Evolutionary conservation across 305 asterid genomes (phyloP), one percentile per base, ranked within the genome.

Genomic region (Fraxinus velutina): DNA sequence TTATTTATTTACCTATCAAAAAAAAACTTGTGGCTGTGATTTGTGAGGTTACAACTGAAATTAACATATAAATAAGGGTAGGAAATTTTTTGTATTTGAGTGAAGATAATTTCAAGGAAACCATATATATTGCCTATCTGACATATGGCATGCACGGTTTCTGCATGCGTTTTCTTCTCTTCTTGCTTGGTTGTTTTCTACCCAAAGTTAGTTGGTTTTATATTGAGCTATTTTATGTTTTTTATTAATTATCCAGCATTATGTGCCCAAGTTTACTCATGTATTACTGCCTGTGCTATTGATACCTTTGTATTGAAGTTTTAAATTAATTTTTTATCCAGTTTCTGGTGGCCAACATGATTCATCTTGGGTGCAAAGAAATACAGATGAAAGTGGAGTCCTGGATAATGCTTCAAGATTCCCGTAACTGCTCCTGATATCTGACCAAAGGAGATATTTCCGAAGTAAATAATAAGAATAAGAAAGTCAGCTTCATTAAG

Each of bases 301-400:
- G 27, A 32, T 15, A n/a, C 75, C 21, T 24, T 32, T 24, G 2
- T 32, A 29, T 70, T 30, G 17, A 70, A n/a, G 75, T 70, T 32
- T 13, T n/a, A 32, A 70, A 44, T 70, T 15, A 32, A 5, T 30
- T 55, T 79, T 72, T 50, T 70, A 22, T 81, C 66, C 87, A 86
- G 91, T 36, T 86, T 85, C 81, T 79, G 91, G 85, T 42, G 82
- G 85, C 86, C 88, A 71, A 70, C 82, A 87, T 75, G 78, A 83
- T 79, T 83, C 84, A n/a, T 85, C 87, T 77, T 85, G 86, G 73
- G 82, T 70, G 82, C 83, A 85, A 75, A 83, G 84, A 77, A 77
- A 82, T 70, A 81, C 89, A 36, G 89, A 86, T 57, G 83, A 86
- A 80, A 79, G 84, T 76, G 85, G 85, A 57, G 74, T 29, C 83